Conservation (phyloP, 2,329 filamentous ascomycete genomes). For the Arachnomyces sp. region DNA sequence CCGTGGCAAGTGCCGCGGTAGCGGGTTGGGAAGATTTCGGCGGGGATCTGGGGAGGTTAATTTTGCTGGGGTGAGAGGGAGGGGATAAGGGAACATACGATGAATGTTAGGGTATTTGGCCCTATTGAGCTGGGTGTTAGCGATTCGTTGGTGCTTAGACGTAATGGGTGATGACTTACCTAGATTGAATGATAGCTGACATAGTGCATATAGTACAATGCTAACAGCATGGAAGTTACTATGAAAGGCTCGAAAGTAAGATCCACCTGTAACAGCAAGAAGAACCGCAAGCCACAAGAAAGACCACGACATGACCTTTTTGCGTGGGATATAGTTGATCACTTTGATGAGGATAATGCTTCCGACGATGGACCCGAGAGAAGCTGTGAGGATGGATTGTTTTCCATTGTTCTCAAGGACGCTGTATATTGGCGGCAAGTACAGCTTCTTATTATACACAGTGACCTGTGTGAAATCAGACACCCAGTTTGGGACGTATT, state of each 20-base stretch:
- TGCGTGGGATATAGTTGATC: conserved; percentile 10
- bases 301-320: not conserved
- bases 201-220: no score
- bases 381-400: conserved; percentile 14
- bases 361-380: conserved; percentile 11
- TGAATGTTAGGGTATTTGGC: no score
- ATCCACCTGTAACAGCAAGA: no score
- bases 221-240: no score
- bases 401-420: conserved; percentile 9
- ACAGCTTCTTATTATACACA: not conserved
- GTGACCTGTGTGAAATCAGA: not conserved
- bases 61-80: no score
- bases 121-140: no score
- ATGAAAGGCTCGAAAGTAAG: no score
- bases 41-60: conserved; percentile 32
- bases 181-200: no score
- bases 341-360: conserved; percentile 12
- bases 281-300: no score
- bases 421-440: conserved; percentile 8
- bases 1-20: conserved; percentile 52
- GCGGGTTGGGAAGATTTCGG: conserved; percentile 49
- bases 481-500: conserved; percentile 2
- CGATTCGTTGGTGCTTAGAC: no score
- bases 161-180: no score
- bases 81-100: no score